A percentile compares a stretch with the other conserved stretches of the same genome.
Evolutionary conservation across 108 stramenopile species (phyloP).

Genomic region (Cyclotella atomus): DNA sequence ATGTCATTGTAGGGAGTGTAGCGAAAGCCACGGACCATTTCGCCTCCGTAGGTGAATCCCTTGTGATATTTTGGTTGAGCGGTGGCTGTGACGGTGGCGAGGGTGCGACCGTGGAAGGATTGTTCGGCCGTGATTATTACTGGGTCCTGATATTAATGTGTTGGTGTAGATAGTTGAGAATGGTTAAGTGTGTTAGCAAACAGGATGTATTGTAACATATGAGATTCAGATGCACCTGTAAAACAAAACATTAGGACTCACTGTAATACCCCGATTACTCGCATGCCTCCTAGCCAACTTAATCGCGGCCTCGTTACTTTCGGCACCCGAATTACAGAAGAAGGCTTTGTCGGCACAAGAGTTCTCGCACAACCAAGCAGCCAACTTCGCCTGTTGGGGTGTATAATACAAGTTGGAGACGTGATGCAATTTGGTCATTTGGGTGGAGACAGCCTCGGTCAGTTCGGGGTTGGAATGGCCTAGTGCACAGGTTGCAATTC

Average conservation of each 20-base stretch:
- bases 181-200: neutral
- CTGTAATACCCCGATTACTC: conserved; percentile 71
- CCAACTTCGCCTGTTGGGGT: conserved; percentile 88
- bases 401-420: conserved; percentile 95
- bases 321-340: conserved; percentile 98
- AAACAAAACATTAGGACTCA: no score
- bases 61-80: conserved; percentile 96
- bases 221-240: no score
- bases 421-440: conserved; percentile 92
- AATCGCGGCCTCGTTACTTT: conserved; percentile 97
- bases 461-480: conserved; percentile 91
- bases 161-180: no score
- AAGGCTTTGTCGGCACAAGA: conserved; percentile 94
- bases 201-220: neutral
- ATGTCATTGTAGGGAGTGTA: conserved; percentile 93
- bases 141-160: no score
- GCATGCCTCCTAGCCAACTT: conserved; percentile 94
- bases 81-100: conserved; percentile 96
- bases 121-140: conserved; percentile 93
- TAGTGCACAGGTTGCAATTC: conserved; percentile 95
- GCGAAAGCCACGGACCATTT: conserved; percentile 90
- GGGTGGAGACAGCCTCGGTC: conserved; percentile 76
- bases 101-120: conserved; percentile 96
- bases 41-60: conserved; percentile 85
- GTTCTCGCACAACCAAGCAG: conserved; percentile 91